Evolutionary conservation across 371 early-diverging fungal species (phyloP).

Genomic region (Zopfochytrium polystomum): DNA sequence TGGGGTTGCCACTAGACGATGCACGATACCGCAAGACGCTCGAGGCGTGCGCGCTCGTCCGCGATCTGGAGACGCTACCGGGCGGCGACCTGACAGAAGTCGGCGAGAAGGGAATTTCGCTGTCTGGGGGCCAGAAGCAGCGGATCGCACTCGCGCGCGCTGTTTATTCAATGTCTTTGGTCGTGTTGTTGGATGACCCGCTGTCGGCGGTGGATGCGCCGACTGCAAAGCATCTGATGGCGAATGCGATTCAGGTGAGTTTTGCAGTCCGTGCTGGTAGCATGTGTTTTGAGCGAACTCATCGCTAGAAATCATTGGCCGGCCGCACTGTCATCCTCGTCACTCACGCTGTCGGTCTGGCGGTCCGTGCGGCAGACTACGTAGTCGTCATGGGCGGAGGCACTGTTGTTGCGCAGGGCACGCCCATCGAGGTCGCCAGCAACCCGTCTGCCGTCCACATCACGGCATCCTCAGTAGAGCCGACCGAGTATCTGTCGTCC

Average conservation of each 20-base stretch:
- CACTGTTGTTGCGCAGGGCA: conserved; percentile 20
- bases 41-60: conserved; percentile 58
- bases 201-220: conserved; percentile 78
- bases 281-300: no score
- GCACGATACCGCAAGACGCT: conserved; percentile 42
- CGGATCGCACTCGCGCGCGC: conserved; percentile 55
- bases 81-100: conserved; percentile 71
- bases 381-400: conserved; percentile 32
- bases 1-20: conserved; percentile 50
- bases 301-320: conserved; percentile 50
- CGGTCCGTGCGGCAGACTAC: conserved; percentile 32
- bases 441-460: conserved; percentile 16
- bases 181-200: conserved; percentile 42
- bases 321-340: conserved; percentile 83
- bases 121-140: conserved; percentile 75
- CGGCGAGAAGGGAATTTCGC: conserved; percentile 58
- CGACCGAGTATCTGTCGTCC: no score
- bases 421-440: conserved; percentile 16
- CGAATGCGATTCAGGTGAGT: conserved; percentile 52
- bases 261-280: no score
- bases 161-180: conserved; percentile 23
- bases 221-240: conserved; percentile 75
- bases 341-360: conserved; percentile 71
- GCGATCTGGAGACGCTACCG: conserved; percentile 79
- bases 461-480: not conserved